Conservation (phyloP, 345 rosid genomes). For the Geranium brycei region DNA sequence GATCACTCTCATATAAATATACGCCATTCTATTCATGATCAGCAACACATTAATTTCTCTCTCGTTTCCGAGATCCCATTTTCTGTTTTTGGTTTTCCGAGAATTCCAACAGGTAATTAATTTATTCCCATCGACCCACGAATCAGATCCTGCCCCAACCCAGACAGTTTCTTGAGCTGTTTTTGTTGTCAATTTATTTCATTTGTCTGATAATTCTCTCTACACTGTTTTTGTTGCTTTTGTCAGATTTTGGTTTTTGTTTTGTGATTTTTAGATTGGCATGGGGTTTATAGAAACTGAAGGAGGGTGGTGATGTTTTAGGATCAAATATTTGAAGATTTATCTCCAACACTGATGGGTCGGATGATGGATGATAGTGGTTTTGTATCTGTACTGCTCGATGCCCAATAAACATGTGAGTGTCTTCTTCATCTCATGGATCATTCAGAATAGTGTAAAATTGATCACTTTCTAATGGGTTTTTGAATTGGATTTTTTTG, state of each 20-base stretch:
- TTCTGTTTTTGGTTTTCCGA: background rate
- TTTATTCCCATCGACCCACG: background rate
- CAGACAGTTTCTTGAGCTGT: background rate
- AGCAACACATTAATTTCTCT: background rate
- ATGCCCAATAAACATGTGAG: background rate
- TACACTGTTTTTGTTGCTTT: too few species aligned
- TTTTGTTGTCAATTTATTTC: background rate
- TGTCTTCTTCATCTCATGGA: background rate
- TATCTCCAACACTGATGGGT: background rate
- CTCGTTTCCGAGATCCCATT: background rate
- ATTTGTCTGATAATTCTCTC: background rate
- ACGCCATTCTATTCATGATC: background rate
- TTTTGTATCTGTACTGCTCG: background rate
- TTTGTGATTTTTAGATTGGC: background rate
- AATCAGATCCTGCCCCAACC: background rate
- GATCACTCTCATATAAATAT: background rate
- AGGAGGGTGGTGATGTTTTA: background rate
- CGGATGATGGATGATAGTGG: background rate
- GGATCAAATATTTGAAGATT: background rate
- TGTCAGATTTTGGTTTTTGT: background rate
- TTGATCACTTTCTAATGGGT: background rate
- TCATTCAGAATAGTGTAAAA: too few species aligned
- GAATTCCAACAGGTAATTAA: background rate
- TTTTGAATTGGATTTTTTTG: background rate
- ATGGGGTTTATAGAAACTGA: background rate